A percentile compares a stretch with the other conserved stretches of the same genome.
phyloP scores from a whole-genome alignment of 345 rosid species.

The Camelina laxa region DNA sequence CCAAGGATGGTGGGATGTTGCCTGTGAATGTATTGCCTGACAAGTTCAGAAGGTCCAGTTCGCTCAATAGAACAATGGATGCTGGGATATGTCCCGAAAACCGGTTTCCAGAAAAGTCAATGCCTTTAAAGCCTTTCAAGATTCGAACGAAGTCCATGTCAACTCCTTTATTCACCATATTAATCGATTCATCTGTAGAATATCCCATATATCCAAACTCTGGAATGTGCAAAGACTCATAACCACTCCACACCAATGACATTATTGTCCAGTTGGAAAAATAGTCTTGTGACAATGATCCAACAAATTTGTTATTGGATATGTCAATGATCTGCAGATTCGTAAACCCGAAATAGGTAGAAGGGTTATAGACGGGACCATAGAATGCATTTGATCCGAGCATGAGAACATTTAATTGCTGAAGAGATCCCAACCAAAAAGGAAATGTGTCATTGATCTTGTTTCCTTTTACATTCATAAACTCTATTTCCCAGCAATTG shows the following conservation, averaged over 20 bases:
- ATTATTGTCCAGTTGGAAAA: neutral
- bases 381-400: neutral
- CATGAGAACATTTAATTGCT: neutral
- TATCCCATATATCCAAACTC: neutral
- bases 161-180: constrained; percentile 8
- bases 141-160: neutral
- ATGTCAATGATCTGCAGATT: neutral
- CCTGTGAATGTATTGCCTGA: constrained; percentile 3
- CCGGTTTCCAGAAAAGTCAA: constrained; percentile 25
- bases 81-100: neutral
- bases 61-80: constrained; percentile 12
- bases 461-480: neutral
- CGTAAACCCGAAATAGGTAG: neutral
- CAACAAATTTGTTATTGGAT: neutral
- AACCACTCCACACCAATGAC: neutral
- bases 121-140: neutral
- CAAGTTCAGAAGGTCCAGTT: neutral
- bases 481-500: neutral
- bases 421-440: neutral
- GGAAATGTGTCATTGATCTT: neutral
- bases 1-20: constrained; percentile 7
- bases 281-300: constrained; percentile 3
- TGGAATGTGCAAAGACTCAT: neutral
- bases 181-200: neutral
- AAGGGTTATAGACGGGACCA: neutral